Evolutionary conservation across 352 stramenopile genomes (phyloP).

Genomic region (Phytophthora pisi): DNA sequence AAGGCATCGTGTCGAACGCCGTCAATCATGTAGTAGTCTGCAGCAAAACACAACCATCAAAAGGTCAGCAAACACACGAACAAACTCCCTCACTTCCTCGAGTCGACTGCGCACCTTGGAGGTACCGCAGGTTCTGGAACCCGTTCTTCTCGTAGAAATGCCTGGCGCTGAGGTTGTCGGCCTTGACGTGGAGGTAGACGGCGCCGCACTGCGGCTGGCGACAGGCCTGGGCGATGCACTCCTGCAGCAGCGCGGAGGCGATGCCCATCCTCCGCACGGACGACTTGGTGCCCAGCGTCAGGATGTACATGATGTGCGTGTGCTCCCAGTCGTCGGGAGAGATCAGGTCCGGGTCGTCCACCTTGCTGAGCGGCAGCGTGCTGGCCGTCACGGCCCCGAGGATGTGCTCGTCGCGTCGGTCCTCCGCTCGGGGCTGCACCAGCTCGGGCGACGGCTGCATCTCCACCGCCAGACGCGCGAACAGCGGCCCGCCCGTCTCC

Average conservation of each 20-base stretch:
- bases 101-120: slow-evolving; percentile 71
- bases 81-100: background rate
- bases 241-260: slow-evolving; percentile 88
- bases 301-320: slow-evolving; percentile 95
- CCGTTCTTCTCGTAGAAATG: slow-evolving; percentile 97
- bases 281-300: slow-evolving; percentile 92
- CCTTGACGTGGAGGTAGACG: slow-evolving; percentile 98
- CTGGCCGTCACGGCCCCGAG: slow-evolving; percentile 92
- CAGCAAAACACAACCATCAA: background rate
- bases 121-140: slow-evolving; percentile 93
- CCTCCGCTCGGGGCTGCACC: slow-evolving; percentile 3
- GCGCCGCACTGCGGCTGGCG: slow-evolving; percentile 84
- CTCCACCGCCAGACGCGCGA: slow-evolving; percentile 87
- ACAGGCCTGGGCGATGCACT: slow-evolving; percentile 88
- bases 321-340: slow-evolving; percentile 62
- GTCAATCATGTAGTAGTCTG: slow-evolving; percentile 90
- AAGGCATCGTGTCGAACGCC: slow-evolving; percentile 81
- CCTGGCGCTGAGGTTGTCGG: slow-evolving; percentile 93
- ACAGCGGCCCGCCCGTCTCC: slow-evolving; percentile 88
- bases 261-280: slow-evolving; percentile 90
- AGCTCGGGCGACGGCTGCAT: slow-evolving; percentile 31
- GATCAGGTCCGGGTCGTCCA: slow-evolving; percentile 68
- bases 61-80: slow-evolving; percentile 5
- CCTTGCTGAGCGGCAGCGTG: slow-evolving; percentile 75
- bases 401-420: slow-evolving; percentile 54